Evolutionary conservation across 2,329 filamentous ascomycete genomes (phyloP).

Genomic region (Penicillium sp.): DNA sequence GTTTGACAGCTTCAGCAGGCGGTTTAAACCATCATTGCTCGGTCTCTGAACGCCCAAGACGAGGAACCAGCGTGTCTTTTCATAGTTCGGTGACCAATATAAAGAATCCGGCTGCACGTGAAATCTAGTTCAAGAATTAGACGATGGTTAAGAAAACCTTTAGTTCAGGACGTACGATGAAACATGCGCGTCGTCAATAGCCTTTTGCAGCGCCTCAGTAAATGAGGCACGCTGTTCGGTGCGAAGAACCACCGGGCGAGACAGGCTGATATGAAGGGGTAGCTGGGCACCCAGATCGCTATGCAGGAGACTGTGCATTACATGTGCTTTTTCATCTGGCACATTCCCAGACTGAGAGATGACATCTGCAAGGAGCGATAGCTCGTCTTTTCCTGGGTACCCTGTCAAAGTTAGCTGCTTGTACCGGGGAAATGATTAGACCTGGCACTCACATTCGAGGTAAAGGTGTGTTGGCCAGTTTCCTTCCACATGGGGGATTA

Average conservation of each 20-base stretch:
- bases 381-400: constrained; percentile 38
- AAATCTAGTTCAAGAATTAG: constrained; percentile 43
- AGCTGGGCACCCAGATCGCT: constrained; percentile 74
- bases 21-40: constrained; percentile 54
- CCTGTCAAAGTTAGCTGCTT: constrained; percentile 29
- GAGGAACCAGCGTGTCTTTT: constrained; percentile 75
- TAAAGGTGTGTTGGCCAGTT: constrained; percentile 94
- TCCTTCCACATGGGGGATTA: constrained; percentile 78
- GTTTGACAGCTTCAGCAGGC: constrained; percentile 68
- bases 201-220: constrained; percentile 51
- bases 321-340: constrained; percentile 41
- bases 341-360: constrained; percentile 27
- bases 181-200: constrained; percentile 44
- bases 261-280: constrained; percentile 88
- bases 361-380: constrained; percentile 29
- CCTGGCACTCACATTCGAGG: constrained; percentile 72
- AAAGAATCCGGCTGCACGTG: constrained; percentile 45
- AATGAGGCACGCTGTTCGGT: constrained; percentile 72
- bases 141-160: background rate
- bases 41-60: constrained; percentile 62
- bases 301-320: constrained; percentile 65
- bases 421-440: background rate
- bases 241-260: constrained; percentile 70
- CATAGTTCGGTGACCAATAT: constrained; percentile 65
- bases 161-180: constrained; percentile 39